Conservation (phyloP, 768 basidiomycete species). For the Boletus speciosus region DNA sequence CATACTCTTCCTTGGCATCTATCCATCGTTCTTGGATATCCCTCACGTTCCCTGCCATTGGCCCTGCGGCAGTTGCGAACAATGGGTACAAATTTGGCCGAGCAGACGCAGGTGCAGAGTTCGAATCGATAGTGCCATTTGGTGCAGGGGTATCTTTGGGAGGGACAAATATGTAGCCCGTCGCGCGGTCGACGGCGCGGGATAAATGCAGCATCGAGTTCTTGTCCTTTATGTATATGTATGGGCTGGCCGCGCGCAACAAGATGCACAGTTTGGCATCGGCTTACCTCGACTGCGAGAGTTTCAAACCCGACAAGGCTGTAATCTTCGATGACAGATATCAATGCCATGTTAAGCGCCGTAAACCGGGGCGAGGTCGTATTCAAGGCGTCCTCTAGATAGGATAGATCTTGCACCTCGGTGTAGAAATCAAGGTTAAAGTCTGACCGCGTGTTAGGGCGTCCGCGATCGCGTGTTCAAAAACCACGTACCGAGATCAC, state of each 20-base stretch:
- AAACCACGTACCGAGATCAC: slow-evolving; percentile 73
- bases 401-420: slow-evolving; percentile 92
- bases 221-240: slow-evolving; percentile 63
- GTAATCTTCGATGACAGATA: slow-evolving; percentile 92
- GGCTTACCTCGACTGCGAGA: slow-evolving; percentile 83
- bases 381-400: slow-evolving; percentile 74
- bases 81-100: slow-evolving; percentile 67
- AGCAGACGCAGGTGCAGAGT: slow-evolving; percentile 34
- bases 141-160: slow-evolving; percentile 34
- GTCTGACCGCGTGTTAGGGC: slow-evolving; percentile 44
- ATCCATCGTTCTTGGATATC: slow-evolving; percentile 95
- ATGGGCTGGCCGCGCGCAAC: neutral
- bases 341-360: slow-evolving; percentile 84
- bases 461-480: neutral
- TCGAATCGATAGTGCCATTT: slow-evolving; percentile 29
- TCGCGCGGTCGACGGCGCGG: slow-evolving; percentile 82
- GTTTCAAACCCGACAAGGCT: slow-evolving; percentile 95
- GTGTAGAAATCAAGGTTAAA: slow-evolving; percentile 99
- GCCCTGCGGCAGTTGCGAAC: slow-evolving; percentile 62
- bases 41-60: slow-evolving; percentile 50
- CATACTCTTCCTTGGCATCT: slow-evolving; percentile 79
- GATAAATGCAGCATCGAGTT: slow-evolving; percentile 89
- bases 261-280: neutral
- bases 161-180: slow-evolving; percentile 87
- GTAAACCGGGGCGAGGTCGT: slow-evolving; percentile 65